Evolutionary conservation across 192 early-diverging fungal species (phyloP), one percentile per base, ranked within the genome.

Genomic region (Dimargaris cristalligena): DNA sequence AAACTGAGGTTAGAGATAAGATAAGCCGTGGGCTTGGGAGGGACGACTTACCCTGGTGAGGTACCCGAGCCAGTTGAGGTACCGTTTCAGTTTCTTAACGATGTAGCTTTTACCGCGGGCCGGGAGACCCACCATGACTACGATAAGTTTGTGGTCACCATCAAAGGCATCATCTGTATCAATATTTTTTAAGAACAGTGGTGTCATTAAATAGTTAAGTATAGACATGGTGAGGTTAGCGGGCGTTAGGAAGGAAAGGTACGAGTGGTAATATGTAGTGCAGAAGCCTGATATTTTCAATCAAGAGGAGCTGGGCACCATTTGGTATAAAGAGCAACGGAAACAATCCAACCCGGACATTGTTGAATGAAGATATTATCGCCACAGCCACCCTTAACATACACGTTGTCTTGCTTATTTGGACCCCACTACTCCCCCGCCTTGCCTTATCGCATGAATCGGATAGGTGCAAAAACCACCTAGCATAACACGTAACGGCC

Each of bases 111-210:
- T 99, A 26, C 95, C 95, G 49, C 93, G 74, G 6, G 93, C 95
- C 31, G 95, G 95, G 49, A 97, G 68, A 9, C 95, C 95, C 30
- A 92, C 86, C 90, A 97, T 97, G 44, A 94, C 83, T n/a, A 97
- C 87, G 18, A 91, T 82, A 23, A 94, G 70, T 70, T 92, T 93
- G 57, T 83, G 87, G 47, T 89, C 94, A 60, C 89, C 69, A 56
- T 92, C 88, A 55, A 80, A 34, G 23, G 35, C 55, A 3, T 34
- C 55, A 26, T 26, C 49, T 50, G 26, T 13, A 14, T n/a, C 23
- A 25, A 11, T 13, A 25, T 20, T 25, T 4, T n/a, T 50, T 13
- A 50, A 4, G 11, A 25, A 20, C 22, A 26, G 23, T n/a, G 22
- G 22, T n/a, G 23, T 13, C 2, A 4, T n/a, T 3, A 26, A 1